A percentile compares a stretch with the other conserved stretches of the same genome.
Conservation (phyloP, 2,329 filamentous ascomycete species). For the Cucurbitaria berberidis region DNA sequence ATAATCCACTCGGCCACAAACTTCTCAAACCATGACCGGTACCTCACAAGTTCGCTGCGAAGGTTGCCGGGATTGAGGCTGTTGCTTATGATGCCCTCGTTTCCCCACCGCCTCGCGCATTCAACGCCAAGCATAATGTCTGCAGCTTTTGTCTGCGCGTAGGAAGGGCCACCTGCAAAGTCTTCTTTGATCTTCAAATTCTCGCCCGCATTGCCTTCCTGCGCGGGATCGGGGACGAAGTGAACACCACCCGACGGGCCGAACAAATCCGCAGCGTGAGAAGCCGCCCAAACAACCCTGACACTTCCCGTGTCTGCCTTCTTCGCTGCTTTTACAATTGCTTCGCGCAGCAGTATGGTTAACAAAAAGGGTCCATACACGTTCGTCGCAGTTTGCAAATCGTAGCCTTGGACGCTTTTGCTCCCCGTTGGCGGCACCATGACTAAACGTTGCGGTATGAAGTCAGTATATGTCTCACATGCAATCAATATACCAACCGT, state of each 20-base stretch:
- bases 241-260: conserved; percentile 15
- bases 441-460: too few species aligned
- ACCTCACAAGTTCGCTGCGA: conserved; percentile 30
- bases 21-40: background rate
- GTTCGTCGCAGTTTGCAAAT: conserved; percentile 47
- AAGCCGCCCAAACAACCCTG: conserved; percentile 42
- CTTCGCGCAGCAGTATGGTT: conserved; percentile 42
- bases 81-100: conserved; percentile 18
- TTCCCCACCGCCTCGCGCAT: conserved; percentile 11
- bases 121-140: conserved; percentile 20
- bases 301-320: conserved; percentile 23
- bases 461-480: too few species aligned
- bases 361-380: conserved; percentile 48
- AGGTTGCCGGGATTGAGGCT: conserved; percentile 51
- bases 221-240: background rate
- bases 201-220: background rate
- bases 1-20: conserved; percentile 1
- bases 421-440: conserved; percentile 24
- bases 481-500: too few species aligned
- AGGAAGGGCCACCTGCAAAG: conserved; percentile 1
- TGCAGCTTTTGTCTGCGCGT: conserved; percentile 20
- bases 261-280: conserved; percentile 12
- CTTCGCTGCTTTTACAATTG: conserved; percentile 35
- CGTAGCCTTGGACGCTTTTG: conserved; percentile 14
- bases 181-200: background rate